Conservation (phyloP, 805 yeast genomes). For the Wickerhamiella lipophila region DNA sequence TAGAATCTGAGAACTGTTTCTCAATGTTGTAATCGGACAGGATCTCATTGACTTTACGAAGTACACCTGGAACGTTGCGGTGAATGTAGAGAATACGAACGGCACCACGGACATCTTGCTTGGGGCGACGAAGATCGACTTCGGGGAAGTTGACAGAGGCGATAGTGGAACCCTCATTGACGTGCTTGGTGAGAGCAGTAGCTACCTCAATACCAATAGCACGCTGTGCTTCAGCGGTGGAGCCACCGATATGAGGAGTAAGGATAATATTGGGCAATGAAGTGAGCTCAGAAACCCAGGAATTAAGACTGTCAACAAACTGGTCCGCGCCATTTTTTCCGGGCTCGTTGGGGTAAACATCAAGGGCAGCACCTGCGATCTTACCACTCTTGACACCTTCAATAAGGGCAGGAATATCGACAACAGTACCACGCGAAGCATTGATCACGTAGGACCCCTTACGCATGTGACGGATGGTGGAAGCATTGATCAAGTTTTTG, state of each 20-base stretch:
- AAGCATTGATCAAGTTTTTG: slow-evolving; percentile 72
- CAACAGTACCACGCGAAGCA: slow-evolving; percentile 95
- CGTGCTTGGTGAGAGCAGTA: slow-evolving; percentile 71
- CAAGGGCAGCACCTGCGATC: slow-evolving; percentile 93
- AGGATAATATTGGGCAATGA: slow-evolving; percentile 77
- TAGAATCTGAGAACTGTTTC: slow-evolving; percentile 95
- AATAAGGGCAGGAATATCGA: slow-evolving; percentile 87
- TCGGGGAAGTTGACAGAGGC: slow-evolving; percentile 99
- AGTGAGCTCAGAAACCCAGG: slow-evolving; percentile 72
- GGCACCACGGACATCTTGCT: slow-evolving; percentile 65
- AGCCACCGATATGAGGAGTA: slow-evolving; percentile 98
- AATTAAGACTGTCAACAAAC: slow-evolving; percentile 61
- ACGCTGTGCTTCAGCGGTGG: slow-evolving; percentile 97
- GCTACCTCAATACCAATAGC: slow-evolving; percentile 96
- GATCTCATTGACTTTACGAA: slow-evolving; percentile 92
- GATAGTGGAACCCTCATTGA: slow-evolving; percentile 87
- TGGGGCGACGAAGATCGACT: slow-evolving; percentile 77
- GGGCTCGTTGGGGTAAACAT: slow-evolving; percentile 95
- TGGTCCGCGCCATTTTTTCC: slow-evolving; percentile 84
- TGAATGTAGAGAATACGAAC: slow-evolving; percentile 94
- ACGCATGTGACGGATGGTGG: slow-evolving; percentile 92
- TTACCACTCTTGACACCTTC: slow-evolving; percentile 87
- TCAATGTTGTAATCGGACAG: slow-evolving; percentile 91
- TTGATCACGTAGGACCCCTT: slow-evolving; percentile 89
- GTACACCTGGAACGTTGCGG: slow-evolving; percentile 97